Percentiles rank a stretch among this genome's conserved stretches.
These are phyloP conservation scores for Cucurbita moschata DNA, from an alignment of 306 rosid genomes.

Conservation along the genomic window DNA sequence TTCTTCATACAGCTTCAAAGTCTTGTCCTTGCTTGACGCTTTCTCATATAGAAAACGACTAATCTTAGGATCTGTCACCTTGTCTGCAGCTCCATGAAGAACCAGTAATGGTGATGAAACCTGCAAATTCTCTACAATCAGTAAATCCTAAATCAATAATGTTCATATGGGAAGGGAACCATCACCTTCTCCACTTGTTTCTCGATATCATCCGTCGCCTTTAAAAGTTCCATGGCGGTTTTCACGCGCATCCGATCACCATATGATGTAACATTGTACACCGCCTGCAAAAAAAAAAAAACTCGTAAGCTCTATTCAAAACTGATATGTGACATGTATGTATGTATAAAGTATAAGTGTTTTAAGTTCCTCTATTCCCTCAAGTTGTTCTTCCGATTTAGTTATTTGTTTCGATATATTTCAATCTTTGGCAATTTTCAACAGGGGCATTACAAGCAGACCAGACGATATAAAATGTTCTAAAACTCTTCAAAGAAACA, in stretches of 20 bases:
- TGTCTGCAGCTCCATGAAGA: constrained; percentile 78
- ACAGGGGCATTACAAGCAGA: neutral
- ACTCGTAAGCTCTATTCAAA: neutral
- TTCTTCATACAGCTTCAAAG: constrained; percentile 47
- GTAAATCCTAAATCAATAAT: neutral
- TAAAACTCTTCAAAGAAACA: neutral
- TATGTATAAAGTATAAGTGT: no score
- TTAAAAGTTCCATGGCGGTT: constrained; percentile 64
- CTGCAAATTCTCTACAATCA: constrained; percentile 21
- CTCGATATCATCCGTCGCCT: constrained; percentile 51
- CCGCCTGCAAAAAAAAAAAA: constrained; percentile 29
- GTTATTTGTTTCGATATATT: no score
- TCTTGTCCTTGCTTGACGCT: constrained; percentile 63
- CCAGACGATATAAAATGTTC: neutral
- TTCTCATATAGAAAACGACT: constrained; percentile 67
- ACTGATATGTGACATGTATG: no score
- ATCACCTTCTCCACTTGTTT: constrained; percentile 24
- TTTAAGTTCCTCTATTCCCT: no score
- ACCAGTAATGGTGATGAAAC: constrained; percentile 62
- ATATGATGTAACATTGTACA: constrained; percentile 66
- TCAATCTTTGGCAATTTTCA: no score
- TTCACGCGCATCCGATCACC: constrained; percentile 35
- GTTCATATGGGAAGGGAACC: neutral
- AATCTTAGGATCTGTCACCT: constrained; percentile 71
- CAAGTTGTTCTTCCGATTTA: no score